Conservation (phyloP, 2,329 filamentous ascomycete species). For the Trichoderma semiorbis region DNA sequence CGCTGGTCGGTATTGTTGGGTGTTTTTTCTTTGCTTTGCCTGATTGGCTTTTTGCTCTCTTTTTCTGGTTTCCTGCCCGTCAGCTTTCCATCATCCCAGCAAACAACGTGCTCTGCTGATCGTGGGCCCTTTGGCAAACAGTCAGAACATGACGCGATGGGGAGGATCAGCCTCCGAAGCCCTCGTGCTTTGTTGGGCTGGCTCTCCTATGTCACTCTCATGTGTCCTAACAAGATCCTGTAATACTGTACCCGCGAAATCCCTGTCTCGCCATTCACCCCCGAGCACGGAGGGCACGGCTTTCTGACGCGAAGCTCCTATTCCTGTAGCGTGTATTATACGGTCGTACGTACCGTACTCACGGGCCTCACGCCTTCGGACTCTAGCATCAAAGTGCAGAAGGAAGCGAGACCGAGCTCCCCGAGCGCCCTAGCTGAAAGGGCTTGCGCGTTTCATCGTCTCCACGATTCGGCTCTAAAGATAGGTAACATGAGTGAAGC, state of each 20-base stretch:
- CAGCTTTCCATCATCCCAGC: background rate
- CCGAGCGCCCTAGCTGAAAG: background rate
- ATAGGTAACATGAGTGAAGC: background rate
- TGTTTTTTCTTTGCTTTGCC: background rate
- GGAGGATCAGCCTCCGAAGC: constrained; percentile 3
- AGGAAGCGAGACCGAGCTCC: constrained; percentile 1
- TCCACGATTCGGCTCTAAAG: constrained; percentile 11
- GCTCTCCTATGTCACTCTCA: background rate
- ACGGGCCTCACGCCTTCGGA: background rate
- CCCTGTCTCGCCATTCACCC: background rate
- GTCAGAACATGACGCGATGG: background rate
- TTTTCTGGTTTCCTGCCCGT: background rate
- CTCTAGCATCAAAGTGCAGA: background rate
- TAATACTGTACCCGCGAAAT: background rate
- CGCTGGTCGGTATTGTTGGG: background rate
- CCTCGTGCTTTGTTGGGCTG: background rate
- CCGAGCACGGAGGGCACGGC: background rate
- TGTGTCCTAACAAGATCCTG: background rate
- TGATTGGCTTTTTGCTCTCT: background rate
- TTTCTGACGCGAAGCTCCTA: constrained; percentile 3
- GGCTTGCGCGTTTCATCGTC: constrained; percentile 12
- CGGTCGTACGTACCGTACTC: background rate
- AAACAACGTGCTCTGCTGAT: constrained; percentile 3
- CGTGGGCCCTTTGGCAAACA: background rate
- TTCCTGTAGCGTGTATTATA: background rate